These are phyloP conservation scores for Scytalidium lignicola DNA, from an alignment of 2,329 filamentous ascomycete species.

Conservation along the genomic window DNA sequence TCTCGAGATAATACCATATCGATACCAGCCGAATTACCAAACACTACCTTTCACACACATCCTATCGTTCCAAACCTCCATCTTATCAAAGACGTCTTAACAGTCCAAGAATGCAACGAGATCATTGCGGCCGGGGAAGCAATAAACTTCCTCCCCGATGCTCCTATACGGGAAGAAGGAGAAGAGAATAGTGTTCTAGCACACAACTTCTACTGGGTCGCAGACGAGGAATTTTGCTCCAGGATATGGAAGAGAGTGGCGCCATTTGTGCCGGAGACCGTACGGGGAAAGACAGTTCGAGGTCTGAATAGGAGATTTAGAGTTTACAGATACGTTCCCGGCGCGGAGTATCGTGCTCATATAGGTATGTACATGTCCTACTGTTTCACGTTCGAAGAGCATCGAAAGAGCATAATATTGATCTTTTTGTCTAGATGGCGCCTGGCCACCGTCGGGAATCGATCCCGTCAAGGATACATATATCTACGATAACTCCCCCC, in stretches of 20 bases:
- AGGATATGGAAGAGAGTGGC: constrained; percentile 57
- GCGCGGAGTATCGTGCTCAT: constrained; percentile 66
- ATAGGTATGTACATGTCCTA: constrained; percentile 38
- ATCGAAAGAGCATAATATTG: constrained; percentile 1
- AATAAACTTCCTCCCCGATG: constrained; percentile 62
- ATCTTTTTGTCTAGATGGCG: constrained; percentile 44
- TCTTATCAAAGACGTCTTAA: constrained; percentile 55
- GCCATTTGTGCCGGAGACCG: constrained; percentile 48
- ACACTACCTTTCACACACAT: constrained; percentile 50
- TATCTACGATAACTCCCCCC: constrained; percentile 61
- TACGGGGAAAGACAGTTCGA: constrained; percentile 52
- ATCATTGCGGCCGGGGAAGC: constrained; percentile 64
- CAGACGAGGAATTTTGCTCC: constrained; percentile 58
- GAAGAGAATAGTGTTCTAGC: constrained; percentile 58
- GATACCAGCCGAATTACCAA: constrained; percentile 40
- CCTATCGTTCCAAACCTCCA: constrained; percentile 58
- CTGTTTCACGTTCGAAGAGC: too few relatives aligned
- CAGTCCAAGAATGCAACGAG: constrained; percentile 54
- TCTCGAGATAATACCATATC: constrained; percentile 52
- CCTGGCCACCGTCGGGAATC: constrained; percentile 67
- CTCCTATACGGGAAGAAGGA: constrained; percentile 60
- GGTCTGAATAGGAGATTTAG: constrained; percentile 66
- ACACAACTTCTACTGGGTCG: constrained; percentile 71
- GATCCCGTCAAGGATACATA: constrained; percentile 41
- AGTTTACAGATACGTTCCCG: constrained; percentile 68